These are phyloP conservation scores for Botrytis elliptica DNA, from an alignment of 2,329 filamentous ascomycete species.

Conservation along the genomic window DNA sequence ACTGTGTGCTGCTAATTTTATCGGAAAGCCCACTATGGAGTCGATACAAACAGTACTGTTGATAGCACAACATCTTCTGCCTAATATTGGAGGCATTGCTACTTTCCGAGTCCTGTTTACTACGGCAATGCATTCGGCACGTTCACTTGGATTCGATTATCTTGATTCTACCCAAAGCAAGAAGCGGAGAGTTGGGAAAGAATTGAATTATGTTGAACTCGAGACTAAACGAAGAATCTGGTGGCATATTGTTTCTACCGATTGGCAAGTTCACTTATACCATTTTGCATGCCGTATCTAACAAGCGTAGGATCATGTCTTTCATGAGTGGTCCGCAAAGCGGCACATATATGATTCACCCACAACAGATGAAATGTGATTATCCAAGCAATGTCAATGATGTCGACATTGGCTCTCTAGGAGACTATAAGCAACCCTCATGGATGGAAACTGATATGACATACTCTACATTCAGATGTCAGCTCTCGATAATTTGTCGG, in stretches of 20 bases:
- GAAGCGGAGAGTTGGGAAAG: constrained; percentile 25
- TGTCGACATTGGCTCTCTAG: constrained; percentile 35
- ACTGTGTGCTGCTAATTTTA: constrained; percentile 34
- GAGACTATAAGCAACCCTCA: constrained; percentile 23
- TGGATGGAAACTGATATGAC: constrained; percentile 40
- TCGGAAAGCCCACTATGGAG: constrained; percentile 37
- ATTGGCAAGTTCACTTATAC: constrained; percentile 38
- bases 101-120: constrained; percentile 39
- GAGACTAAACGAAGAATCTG: constrained; percentile 43
- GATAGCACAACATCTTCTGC: constrained; percentile 39
- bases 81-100: constrained; percentile 41
- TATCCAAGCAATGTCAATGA: constrained; percentile 43
- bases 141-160: constrained; percentile 28
- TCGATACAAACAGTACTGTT: constrained; percentile 42
- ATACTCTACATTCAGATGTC: constrained; percentile 41
- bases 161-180: constrained; percentile 30
- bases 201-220: constrained; percentile 34
- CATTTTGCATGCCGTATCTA: background rate
- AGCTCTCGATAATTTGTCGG: constrained; percentile 41
- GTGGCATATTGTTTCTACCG: constrained; percentile 43
- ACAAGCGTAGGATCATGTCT: constrained; percentile 37
- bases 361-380: constrained; percentile 42
- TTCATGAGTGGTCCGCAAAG: constrained; percentile 40
- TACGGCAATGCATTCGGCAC: constrained; percentile 36
- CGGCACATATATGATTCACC: constrained; percentile 42